phyloP scores from a whole-genome alignment of 1,284 basidiomycete species.

The Naganishia sp. region DNA sequence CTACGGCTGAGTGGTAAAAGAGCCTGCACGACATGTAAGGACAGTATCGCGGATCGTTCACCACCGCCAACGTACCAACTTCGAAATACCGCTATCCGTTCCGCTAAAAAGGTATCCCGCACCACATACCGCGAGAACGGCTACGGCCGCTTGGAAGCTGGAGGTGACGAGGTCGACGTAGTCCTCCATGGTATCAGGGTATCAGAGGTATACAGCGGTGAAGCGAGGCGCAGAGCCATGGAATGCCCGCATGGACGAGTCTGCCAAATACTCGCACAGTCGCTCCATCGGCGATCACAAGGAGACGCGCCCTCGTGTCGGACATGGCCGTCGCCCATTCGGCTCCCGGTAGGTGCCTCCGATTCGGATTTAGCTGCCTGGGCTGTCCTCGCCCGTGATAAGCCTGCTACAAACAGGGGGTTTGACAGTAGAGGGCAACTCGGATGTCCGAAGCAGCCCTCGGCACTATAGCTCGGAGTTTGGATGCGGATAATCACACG shows the following conservation, averaged over 20 bases:
- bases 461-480: too few species aligned
- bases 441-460: too few species aligned
- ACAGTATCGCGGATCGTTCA: not conserved
- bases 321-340: too few species aligned
- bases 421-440: too few species aligned
- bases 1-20: conserved; percentile 36
- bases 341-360: too few species aligned
- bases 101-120: conserved; percentile 45
- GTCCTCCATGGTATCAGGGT: conserved; percentile 40
- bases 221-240: not conserved
- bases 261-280: too few species aligned
- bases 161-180: conserved; percentile 46
- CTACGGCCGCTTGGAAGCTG: conserved; percentile 44
- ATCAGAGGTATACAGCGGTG: not conserved
- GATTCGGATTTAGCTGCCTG: too few species aligned
- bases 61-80: conserved; percentile 9
- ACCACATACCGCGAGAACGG: conserved; percentile 42
- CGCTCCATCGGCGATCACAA: too few species aligned
- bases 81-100: conserved; percentile 14
- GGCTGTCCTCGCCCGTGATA: too few species aligned
- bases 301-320: too few species aligned
- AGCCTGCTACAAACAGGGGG: too few species aligned
- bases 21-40: conserved; percentile 29
- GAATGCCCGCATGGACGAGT: not conserved
- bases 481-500: too few species aligned